phyloP scores from a whole-genome alignment of 768 basidiomycete genomes.

The Pleurotus pulmonarius region DNA sequence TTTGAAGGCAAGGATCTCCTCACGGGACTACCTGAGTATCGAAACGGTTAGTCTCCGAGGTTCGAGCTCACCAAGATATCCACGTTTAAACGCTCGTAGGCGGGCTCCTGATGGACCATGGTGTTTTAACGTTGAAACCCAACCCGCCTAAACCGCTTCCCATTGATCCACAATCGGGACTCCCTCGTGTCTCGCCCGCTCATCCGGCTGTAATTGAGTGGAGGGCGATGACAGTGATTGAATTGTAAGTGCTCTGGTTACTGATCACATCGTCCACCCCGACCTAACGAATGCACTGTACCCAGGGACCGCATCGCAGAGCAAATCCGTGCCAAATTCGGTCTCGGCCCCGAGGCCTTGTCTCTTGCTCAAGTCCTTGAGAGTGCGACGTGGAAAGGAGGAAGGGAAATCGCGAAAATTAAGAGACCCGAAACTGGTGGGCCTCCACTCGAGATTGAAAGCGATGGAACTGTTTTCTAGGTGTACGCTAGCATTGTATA shows the following conservation, averaged over 20 bases:
- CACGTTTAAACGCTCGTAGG: slow-evolving; percentile 39
- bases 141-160: slow-evolving; percentile 34
- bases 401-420: slow-evolving; percentile 84
- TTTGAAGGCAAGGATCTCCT: slow-evolving; percentile 80
- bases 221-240: slow-evolving; percentile 93
- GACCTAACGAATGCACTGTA: neutral
- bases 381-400: slow-evolving; percentile 96
- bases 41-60: slow-evolving; percentile 59
- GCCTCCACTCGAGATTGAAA: slow-evolving; percentile 48
- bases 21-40: slow-evolving; percentile 94
- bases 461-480: slow-evolving; percentile 13
- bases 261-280: neutral
- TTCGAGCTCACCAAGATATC: neutral
- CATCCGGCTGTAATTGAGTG: slow-evolving; percentile 95
- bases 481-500: neutral
- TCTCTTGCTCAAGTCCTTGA: slow-evolving; percentile 89
- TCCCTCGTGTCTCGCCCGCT: slow-evolving; percentile 66
- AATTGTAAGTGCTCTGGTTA: slow-evolving; percentile 54
- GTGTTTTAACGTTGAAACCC: slow-evolving; percentile 68
- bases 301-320: slow-evolving; percentile 78
- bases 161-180: slow-evolving; percentile 40
- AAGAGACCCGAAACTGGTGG: slow-evolving; percentile 74
- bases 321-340: slow-evolving; percentile 78
- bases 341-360: slow-evolving; percentile 25
- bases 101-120: slow-evolving; percentile 83